Conservation (phyloP, 768 basidiomycete genomes). For the Grammothele lineata region DNA sequence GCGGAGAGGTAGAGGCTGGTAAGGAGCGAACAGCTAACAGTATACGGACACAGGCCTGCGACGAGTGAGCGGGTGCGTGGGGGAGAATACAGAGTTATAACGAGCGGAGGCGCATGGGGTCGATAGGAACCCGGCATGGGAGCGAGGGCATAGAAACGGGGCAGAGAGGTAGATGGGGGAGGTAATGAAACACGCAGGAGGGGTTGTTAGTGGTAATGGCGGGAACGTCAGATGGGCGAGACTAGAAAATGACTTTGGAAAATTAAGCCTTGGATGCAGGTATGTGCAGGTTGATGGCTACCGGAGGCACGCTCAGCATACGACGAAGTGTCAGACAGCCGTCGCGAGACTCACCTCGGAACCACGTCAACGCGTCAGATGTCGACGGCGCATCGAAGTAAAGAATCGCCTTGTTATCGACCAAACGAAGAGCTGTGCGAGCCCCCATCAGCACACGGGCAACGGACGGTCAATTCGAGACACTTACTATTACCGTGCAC, state of each 20-base stretch:
- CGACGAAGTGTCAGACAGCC: conserved; percentile 6
- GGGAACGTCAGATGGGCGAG: neutral
- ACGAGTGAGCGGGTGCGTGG: conserved; percentile 7
- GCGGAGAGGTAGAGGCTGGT: conserved; percentile 4
- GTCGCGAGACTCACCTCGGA: conserved; percentile 55
- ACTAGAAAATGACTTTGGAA: conserved; percentile 13
- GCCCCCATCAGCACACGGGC: neutral
- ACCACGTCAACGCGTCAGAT: conserved; percentile 86
- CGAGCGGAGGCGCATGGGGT: conserved; percentile 16
- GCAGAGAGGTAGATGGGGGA: neutral
- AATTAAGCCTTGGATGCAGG: conserved; percentile 72
- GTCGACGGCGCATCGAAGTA: conserved; percentile 85
- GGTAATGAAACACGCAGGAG: neutral
- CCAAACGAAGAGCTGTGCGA: conserved; percentile 68
- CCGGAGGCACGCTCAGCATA: neutral
- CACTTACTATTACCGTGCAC: conserved; percentile 77
- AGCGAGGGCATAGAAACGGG: conserved; percentile 2
- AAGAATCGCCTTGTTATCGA: conserved; percentile 88
- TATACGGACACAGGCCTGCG: conserved; percentile 15
- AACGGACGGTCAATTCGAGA: neutral
- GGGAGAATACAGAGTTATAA: conserved; percentile 9
- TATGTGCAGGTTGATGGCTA: conserved; percentile 88
- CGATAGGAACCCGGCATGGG: neutral
- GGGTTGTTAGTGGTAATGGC: conserved; percentile 11
- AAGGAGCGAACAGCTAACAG: conserved; percentile 15